A percentile compares a stretch with the other conserved stretches of the same genome.
These are phyloP conservation scores for Amniculicola lignicola DNA, from an alignment of 495 filamentous ascomycete species.

Conservation along the genomic window DNA sequence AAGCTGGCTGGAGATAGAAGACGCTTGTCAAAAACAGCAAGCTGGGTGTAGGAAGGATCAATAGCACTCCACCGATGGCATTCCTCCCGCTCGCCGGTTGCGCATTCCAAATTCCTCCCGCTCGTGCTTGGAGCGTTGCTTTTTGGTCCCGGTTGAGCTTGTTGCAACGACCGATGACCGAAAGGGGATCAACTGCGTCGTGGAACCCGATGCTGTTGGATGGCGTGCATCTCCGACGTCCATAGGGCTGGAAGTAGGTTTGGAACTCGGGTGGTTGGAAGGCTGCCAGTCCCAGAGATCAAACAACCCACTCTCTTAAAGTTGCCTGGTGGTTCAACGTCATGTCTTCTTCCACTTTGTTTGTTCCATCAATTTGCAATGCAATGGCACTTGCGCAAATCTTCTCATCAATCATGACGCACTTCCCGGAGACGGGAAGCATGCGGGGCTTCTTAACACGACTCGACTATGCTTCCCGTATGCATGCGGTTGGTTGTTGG, in stretches of 20 bases:
- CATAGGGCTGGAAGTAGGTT: slow-evolving; percentile 17
- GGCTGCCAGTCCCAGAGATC: neutral
- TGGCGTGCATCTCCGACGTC: slow-evolving; percentile 9
- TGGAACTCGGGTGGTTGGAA: too few species aligned
- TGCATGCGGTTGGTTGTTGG: neutral
- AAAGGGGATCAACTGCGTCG: neutral
- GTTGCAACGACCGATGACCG: neutral
- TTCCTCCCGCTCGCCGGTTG: slow-evolving; percentile 18
- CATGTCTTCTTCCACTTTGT: neutral
- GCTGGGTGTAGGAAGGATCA: too few species aligned
- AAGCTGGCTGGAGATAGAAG: neutral
- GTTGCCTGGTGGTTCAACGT: slow-evolving; percentile 1
- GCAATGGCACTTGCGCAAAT: neutral
- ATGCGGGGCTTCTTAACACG: neutral
- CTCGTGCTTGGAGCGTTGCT: neutral
- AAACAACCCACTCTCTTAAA: neutral
- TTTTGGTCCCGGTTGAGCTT: neutral
- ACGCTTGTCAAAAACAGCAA: too few species aligned
- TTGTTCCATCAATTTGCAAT: neutral
- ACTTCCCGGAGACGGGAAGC: neutral
- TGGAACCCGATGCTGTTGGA: neutral
- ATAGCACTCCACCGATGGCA: slow-evolving; percentile 1
- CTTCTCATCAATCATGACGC: neutral
- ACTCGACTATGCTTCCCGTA: neutral
- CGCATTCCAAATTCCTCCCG: too few species aligned